These are phyloP conservation scores for Mrakia blollopis DNA, from an alignment of 768 basidiomycete genomes.

Conservation along the genomic window DNA sequence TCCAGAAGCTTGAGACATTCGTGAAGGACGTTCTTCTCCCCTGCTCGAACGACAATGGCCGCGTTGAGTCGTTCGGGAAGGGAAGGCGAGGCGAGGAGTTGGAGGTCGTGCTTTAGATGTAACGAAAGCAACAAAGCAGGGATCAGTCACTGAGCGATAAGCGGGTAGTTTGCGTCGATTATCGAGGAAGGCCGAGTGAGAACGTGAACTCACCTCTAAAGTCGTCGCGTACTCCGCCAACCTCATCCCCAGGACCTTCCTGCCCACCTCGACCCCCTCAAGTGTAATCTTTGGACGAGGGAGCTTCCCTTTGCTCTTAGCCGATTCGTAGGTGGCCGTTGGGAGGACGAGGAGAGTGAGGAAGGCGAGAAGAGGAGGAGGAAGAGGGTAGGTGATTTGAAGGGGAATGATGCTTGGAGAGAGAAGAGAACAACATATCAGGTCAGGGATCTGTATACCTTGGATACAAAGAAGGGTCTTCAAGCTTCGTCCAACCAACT, in stretches of 20 bases:
- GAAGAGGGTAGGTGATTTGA: constrained; percentile 43
- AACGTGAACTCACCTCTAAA: constrained; percentile 52
- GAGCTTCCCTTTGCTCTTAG: constrained; percentile 59
- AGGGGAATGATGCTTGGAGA: constrained; percentile 39
- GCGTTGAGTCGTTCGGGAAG: constrained; percentile 10
- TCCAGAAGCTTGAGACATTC: constrained; percentile 22
- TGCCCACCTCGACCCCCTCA: constrained; percentile 51
- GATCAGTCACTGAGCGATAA: too few relatives aligned
- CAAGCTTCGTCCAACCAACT: not conserved
- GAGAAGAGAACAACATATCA: constrained; percentile 32
- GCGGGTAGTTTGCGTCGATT: too few relatives aligned
- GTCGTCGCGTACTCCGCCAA: constrained; percentile 57
- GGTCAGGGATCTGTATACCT: not conserved
- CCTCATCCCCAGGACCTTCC: constrained; percentile 53
- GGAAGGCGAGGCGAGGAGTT: constrained; percentile 5
- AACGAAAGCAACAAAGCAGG: too few relatives aligned
- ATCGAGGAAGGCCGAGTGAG: constrained; percentile 8
- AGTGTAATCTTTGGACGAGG: constrained; percentile 65
- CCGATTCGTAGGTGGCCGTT: constrained; percentile 57
- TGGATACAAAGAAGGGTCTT: too few relatives aligned
- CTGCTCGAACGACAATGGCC: constrained; percentile 33
- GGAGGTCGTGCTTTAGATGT: constrained; percentile 30
- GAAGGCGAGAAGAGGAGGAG: constrained; percentile 60
- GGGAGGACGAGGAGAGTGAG: constrained; percentile 59
- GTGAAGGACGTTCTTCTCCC: constrained; percentile 32